These are phyloP conservation scores for Phyllostachys edulis DNA, from an alignment of 176 grass and related monocot species.

Conservation along the genomic window DNA sequence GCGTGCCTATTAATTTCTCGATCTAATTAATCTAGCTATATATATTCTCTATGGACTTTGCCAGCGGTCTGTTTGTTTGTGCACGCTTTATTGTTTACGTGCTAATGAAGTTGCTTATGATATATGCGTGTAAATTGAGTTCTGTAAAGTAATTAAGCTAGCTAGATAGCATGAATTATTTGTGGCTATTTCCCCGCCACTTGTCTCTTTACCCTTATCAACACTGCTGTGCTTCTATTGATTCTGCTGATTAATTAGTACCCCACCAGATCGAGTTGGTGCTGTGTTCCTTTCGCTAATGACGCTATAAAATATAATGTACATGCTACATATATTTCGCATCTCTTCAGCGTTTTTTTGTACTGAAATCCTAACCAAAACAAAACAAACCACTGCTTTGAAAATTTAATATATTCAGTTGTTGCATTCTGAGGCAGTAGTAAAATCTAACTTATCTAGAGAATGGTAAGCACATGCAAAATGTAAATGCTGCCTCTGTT, in stretches of 20 bases:
- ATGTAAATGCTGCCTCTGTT: neutral
- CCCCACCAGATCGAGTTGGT: conserved; percentile 33
- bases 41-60: too few species aligned
- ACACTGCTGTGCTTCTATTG: neutral
- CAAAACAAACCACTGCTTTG: neutral
- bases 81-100: neutral
- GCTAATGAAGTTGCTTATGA: neutral
- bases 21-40: too few species aligned
- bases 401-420: too few species aligned
- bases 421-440: neutral
- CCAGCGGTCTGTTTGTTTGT: neutral
- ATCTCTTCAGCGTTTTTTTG: neutral
- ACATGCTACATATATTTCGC: neutral
- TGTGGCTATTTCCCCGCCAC: too few species aligned
- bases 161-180: neutral
- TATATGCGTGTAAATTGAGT: neutral
- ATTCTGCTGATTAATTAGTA: conserved; percentile 21
- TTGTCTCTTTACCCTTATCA: neutral
- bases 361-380: conserved; percentile 5
- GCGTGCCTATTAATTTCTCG: too few species aligned
- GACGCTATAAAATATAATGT: neutral
- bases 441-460: neutral
- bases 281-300: conserved; percentile 24
- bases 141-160: neutral
- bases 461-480: neutral